phyloP scores from a whole-genome alignment of 2,329 filamentous ascomycete species.

The Polytolypa hystricis region DNA sequence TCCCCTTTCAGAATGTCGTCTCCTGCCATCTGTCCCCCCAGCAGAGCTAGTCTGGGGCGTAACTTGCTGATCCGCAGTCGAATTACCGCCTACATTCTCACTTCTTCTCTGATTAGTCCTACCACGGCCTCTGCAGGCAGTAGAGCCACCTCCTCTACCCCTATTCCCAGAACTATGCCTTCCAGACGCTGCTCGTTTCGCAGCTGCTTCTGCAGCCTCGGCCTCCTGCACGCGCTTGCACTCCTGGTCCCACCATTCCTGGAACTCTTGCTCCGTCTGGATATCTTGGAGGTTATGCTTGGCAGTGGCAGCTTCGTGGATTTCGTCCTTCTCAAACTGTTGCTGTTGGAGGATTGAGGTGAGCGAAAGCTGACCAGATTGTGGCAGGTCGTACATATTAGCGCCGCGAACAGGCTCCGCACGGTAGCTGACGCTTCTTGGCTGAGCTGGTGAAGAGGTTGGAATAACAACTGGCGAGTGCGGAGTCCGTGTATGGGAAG shows the following conservation, averaged over 20 bases:
- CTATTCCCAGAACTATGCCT: constrained; percentile 17
- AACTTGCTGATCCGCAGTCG: too few relatives aligned
- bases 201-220: constrained; percentile 20
- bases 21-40: too few relatives aligned
- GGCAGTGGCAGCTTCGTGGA: constrained; percentile 65
- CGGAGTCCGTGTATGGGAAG: neutral
- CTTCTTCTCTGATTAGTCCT: too few relatives aligned
- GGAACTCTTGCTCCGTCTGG: constrained; percentile 91
- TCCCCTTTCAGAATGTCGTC: too few relatives aligned
- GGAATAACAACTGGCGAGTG: neutral
- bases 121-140: too few relatives aligned
- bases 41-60: too few relatives aligned
- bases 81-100: too few relatives aligned
- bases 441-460: constrained; percentile 9
- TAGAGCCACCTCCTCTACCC: constrained; percentile 10
- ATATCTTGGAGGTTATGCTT: constrained; percentile 90
- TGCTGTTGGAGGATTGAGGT: constrained; percentile 84
- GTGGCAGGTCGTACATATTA: constrained; percentile 46
- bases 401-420: constrained; percentile 34
- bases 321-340: constrained; percentile 67
- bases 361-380: constrained; percentile 60
- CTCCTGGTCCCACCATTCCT: constrained; percentile 92
- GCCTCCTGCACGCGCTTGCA: constrained; percentile 58
- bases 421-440: constrained; percentile 18
- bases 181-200: constrained; percentile 24